Percentiles rank a stretch among this genome's conserved stretches.
Evolutionary conservation across 179 eudicot genomes (phyloP).

Genomic region (Beta lomatogona): DNA sequence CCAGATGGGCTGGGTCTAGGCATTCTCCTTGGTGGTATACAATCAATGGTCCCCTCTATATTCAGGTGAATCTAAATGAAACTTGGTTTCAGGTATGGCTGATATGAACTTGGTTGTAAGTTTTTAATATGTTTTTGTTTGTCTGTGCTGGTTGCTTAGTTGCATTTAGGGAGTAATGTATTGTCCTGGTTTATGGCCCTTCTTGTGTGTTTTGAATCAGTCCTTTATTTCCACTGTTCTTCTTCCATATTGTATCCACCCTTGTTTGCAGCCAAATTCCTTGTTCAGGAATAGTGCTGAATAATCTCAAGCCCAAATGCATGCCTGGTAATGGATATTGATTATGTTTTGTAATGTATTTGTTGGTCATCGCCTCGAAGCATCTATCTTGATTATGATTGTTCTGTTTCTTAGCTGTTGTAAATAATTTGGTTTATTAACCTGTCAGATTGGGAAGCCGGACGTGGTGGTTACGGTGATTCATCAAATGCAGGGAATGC

Average conservation of each 20-base stretch:
- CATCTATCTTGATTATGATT: conserved; percentile 1
- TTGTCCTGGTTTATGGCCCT: background rate
- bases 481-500: conserved; percentile 50
- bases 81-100: conserved; percentile 25
- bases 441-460: conserved; percentile 80
- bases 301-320: background rate
- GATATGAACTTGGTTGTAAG: background rate
- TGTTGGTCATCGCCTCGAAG: background rate
- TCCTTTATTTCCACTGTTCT: background rate
- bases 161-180: background rate
- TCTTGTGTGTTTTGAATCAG: background rate
- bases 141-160: background rate
- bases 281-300: conserved; percentile 9
- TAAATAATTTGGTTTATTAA: conserved; percentile 1
- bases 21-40: conserved; percentile 25
- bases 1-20: conserved; percentile 20
- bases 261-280: conserved; percentile 6
- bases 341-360: background rate
- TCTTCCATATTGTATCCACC: background rate
- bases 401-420: background rate
- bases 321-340: conserved; percentile 7
- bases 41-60: conserved; percentile 10
- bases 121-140: background rate
- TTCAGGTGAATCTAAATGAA: conserved; percentile 11
- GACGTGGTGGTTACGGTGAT: conserved; percentile 72